Evolutionary conservation across 2,329 filamentous ascomycete species (phyloP).

Genomic region (Venturia oleaginea): DNA sequence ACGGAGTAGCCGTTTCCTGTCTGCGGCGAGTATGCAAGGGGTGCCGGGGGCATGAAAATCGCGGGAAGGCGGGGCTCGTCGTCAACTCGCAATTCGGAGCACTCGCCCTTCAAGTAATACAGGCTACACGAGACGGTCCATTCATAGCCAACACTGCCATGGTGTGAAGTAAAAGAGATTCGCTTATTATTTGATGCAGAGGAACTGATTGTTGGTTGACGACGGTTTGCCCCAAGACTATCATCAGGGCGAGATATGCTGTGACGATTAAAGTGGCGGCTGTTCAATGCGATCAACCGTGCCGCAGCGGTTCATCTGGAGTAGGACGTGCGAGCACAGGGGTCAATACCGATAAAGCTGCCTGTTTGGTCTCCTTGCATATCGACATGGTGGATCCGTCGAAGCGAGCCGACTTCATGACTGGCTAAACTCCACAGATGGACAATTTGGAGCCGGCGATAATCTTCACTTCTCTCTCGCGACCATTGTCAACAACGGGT

Average conservation of each 20-base stretch:
- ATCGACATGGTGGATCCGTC: neutral
- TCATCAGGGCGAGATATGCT: neutral
- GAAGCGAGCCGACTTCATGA: neutral
- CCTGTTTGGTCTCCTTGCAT: slow-evolving; percentile 2
- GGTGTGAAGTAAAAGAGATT: neutral
- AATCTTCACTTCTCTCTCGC: neutral
- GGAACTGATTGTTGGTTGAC: neutral
- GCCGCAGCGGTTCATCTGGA: neutral
- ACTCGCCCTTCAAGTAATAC: neutral
- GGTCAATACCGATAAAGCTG: neutral
- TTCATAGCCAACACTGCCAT: neutral
- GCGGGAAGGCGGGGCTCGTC: neutral
- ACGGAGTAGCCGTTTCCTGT: neutral
- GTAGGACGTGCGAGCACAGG: neutral
- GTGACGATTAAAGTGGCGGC: neutral
- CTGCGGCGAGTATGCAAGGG: neutral
- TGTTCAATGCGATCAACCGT: neutral
- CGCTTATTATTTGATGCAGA: neutral
- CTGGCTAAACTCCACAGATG: neutral
- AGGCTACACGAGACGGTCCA: neutral
- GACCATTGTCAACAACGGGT: neutral
- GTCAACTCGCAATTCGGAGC: neutral
- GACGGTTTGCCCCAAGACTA: neutral
- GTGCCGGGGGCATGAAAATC: neutral
- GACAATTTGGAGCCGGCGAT: neutral